A percentile compares a stretch with the other conserved stretches of the same genome.
Evolutionary conservation across 2,329 filamentous ascomycete species (phyloP).

Genomic region (Paradendryphiella salina): DNA sequence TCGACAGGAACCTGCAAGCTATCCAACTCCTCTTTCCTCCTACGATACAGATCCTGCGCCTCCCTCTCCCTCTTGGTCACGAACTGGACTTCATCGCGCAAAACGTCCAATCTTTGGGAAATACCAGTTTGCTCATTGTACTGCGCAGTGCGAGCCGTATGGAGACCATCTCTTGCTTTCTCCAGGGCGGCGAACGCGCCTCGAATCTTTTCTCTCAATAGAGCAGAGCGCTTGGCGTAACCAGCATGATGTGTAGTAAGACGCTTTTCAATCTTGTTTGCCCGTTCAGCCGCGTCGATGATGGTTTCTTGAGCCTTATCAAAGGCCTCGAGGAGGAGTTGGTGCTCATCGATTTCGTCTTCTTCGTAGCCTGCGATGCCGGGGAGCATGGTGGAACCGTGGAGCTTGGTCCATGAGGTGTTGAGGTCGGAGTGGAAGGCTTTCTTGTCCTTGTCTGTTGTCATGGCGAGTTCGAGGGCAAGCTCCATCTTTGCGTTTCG

Average conservation of each 20-base stretch:
- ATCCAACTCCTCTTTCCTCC: constrained; percentile 75
- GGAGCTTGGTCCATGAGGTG: constrained; percentile 56
- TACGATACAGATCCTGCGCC: constrained; percentile 83
- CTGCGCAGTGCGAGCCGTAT: constrained; percentile 74
- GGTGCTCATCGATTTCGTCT: constrained; percentile 70
- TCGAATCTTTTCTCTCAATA: constrained; percentile 74
- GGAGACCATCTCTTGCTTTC: constrained; percentile 71
- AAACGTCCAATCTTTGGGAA: constrained; percentile 67
- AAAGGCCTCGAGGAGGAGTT: constrained; percentile 71
- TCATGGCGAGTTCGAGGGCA: constrained; percentile 64
- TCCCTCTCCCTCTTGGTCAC: constrained; percentile 82
- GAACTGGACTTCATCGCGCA: constrained; percentile 82
- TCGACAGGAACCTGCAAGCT: constrained; percentile 53
- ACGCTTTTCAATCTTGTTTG: constrained; percentile 91
- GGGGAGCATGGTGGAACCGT: constrained; percentile 61
- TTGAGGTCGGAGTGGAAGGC: constrained; percentile 50
- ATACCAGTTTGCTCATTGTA: constrained; percentile 80
- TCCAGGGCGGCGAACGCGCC: constrained; percentile 75
- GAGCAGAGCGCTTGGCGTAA: constrained; percentile 84
- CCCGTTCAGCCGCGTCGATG: constrained; percentile 72
- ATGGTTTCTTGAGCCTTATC: constrained; percentile 75
- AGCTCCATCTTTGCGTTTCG: constrained; percentile 77
- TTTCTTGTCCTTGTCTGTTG: constrained; percentile 55
- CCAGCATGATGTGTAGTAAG: constrained; percentile 84
- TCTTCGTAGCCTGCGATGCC: constrained; percentile 80